Evolutionary conservation across 192 early-diverging fungal species (phyloP), one percentile per base, ranked within the genome.

Genomic region (Backusella circina): DNA sequence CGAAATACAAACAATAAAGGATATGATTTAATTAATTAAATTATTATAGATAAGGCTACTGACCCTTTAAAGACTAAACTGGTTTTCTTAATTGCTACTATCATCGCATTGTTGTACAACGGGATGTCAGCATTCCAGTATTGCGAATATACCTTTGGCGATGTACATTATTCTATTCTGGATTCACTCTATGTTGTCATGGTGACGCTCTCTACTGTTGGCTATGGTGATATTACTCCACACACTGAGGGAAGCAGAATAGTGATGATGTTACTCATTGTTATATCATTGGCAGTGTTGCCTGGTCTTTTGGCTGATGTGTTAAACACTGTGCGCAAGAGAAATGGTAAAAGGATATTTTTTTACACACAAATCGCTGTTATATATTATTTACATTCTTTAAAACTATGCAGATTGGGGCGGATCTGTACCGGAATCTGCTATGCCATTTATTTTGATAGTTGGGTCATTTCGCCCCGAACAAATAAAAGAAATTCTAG

Each of bases 151-250:
- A 82, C 82, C 64, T 89, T 90, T 78, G 81, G 75, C 0, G 51
- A 67, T 31, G 37, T 38, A 28, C 73, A 78, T 61, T 75, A 78
- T 23, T 67, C 77, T 7, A 68, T 82, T 21, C 18, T 82, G 65
- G 80, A 82, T 26, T 78, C 80, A 0, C 64, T 82, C 65, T 82
- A 90, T 67, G 88, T 92, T 80, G 83, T 90, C 23, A 82, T 91
- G 61, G 89, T 91, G 70, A 91, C 89, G 2, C 79, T 90, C n/a
- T 87, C 89, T 3, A 93, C 92, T 3, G 92, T 93, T 9, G 92
- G 92, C 21, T 93, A 91, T 74, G 92, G 92, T 31, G 78, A 93
- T 69, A 86, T 93, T 41, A 86, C 89, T 0, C 85, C 92, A 12
- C 75, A 79, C 32, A 83, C 91, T 8, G 72, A 81, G 4, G 83